These are phyloP conservation scores for Lophiostoma macrostomum DNA, from an alignment of 495 filamentous ascomycete species.

Conservation along the genomic window DNA sequence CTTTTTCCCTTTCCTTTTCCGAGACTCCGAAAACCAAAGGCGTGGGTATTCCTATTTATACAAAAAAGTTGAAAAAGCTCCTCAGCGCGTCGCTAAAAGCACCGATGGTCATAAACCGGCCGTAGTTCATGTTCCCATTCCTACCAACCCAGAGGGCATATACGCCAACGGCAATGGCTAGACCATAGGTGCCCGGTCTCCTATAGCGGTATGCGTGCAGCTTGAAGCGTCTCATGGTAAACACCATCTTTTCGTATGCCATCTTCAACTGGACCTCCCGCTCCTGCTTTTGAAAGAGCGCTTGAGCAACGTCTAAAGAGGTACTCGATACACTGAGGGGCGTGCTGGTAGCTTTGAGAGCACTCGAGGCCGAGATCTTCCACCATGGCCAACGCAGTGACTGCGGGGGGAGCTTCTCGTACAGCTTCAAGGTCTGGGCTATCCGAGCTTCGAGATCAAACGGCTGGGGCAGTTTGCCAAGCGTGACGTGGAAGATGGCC, in stretches of 20 bases:
- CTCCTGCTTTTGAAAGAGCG: conserved; percentile 65
- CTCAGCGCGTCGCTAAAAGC: conserved; percentile 9
- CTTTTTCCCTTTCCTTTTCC: not conserved
- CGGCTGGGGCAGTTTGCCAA: conserved; percentile 81
- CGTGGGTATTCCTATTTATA: not conserved
- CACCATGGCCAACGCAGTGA: conserved; percentile 65
- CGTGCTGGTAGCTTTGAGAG: conserved; percentile 74
- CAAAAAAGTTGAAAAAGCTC: conserved; percentile 3
- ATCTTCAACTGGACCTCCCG: conserved; percentile 55
- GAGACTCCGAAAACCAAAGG: not conserved
- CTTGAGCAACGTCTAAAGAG: conserved; percentile 57
- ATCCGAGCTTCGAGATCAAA: conserved; percentile 83
- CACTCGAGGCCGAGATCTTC: conserved; percentile 66
- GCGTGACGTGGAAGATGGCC: conserved; percentile 86
- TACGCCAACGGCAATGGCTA: conserved; percentile 26
- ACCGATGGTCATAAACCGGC: not conserved
- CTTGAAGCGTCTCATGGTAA: conserved; percentile 1
- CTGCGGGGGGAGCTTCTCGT: conserved; percentile 68
- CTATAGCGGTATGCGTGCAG: conserved; percentile 21
- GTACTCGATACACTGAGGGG: conserved; percentile 44
- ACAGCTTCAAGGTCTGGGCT: conserved; percentile 57
- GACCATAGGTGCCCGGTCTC: conserved; percentile 15
- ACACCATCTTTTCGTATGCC: conserved; percentile 7
- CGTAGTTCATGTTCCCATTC: not conserved
- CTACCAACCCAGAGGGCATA: conserved; percentile 27